Percentiles rank a stretch among this genome's conserved stretches.
phyloP scores from a whole-genome alignment of 306 rosid genomes.

The Abrus pulchellus region DNA sequence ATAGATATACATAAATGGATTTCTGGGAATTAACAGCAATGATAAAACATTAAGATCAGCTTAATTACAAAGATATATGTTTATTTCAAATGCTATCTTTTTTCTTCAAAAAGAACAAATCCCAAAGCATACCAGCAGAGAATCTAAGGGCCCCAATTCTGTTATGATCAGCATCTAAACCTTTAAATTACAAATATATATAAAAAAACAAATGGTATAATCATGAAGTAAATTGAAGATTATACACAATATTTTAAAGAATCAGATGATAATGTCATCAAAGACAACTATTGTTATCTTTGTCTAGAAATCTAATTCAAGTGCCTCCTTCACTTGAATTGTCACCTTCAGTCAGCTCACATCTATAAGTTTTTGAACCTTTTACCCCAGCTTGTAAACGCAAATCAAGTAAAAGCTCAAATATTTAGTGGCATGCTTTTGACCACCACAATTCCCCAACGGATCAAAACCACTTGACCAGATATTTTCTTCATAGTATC shows the following conservation, averaged over 20 bases:
- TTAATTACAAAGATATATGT: not conserved
- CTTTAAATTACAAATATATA: conserved; percentile 2
- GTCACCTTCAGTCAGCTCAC: conserved; percentile 4
- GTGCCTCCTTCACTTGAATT: conserved; percentile 15
- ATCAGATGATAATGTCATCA: not conserved
- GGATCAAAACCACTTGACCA: conserved; percentile 1
- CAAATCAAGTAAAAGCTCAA: not conserved
- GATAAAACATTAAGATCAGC: conserved; percentile 1
- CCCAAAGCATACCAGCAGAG: conserved; percentile 8
- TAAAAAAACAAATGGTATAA: not conserved
- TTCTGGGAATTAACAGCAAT: not conserved
- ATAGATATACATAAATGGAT: not conserved
- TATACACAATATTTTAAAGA: conserved; percentile 15
- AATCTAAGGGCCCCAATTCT: conserved; percentile 7
- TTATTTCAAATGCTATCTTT: not conserved
- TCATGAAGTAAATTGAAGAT: not conserved
- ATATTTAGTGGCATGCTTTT: conserved; percentile 9
- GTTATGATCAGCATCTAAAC: conserved; percentile 12
- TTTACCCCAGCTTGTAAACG: conserved; percentile 25
- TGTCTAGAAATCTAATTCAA: not conserved
- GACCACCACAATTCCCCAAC: not conserved
- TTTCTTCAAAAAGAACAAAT: not conserved
- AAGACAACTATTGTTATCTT: not conserved
- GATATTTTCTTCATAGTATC: conserved; percentile 3
- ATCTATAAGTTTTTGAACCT: conserved; percentile 8